Evolutionary conservation across 1,284 basidiomycete genomes (phyloP).

Genomic region (Mycosarcoma mackinlayi): DNA sequence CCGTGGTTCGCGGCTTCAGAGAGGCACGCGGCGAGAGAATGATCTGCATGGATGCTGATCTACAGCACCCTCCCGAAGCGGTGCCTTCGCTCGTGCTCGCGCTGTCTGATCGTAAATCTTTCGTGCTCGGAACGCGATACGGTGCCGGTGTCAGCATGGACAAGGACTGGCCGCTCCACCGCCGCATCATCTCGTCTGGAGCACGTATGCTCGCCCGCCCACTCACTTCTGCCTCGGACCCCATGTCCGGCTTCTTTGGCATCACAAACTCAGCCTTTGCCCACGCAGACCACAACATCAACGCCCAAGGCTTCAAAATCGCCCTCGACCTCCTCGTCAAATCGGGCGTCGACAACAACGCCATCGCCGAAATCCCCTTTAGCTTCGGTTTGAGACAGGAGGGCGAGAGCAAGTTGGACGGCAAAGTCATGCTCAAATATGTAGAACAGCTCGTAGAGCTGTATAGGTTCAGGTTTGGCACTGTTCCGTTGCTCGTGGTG

Average conservation of each 20-base stretch:
- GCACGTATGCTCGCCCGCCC: constrained; percentile 70
- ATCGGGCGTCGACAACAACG: constrained; percentile 23
- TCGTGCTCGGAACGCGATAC: constrained; percentile 71
- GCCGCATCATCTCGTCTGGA: constrained; percentile 71
- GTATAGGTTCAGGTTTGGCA: constrained; percentile 45
- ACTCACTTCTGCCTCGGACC: constrained; percentile 70
- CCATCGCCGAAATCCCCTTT: constrained; percentile 45
- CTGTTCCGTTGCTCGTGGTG: constrained; percentile 16
- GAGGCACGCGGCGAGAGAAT: constrained; percentile 70
- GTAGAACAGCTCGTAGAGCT: constrained; percentile 40
- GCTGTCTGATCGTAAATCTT: constrained; percentile 66
- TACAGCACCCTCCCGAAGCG: constrained; percentile 71
- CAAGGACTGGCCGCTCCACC: constrained; percentile 71
- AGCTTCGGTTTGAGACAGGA: constrained; percentile 45
- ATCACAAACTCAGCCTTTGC: constrained; percentile 67
- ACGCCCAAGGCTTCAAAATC: constrained; percentile 52
- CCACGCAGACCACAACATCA: constrained; percentile 34
- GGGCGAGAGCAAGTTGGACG: constrained; percentile 46
- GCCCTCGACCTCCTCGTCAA: constrained; percentile 51
- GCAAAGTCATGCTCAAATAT: constrained; percentile 54
- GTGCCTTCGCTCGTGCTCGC: constrained; percentile 69
- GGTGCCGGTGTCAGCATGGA: constrained; percentile 71
- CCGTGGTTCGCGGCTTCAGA: constrained; percentile 71
- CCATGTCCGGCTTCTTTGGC: constrained; percentile 72
- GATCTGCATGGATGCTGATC: constrained; percentile 72